Evolutionary conservation across 2,329 filamentous ascomycete genomes (phyloP), one percentile per base, ranked within the genome.

Genomic region (Coniochaeta hoffmannii): DNA sequence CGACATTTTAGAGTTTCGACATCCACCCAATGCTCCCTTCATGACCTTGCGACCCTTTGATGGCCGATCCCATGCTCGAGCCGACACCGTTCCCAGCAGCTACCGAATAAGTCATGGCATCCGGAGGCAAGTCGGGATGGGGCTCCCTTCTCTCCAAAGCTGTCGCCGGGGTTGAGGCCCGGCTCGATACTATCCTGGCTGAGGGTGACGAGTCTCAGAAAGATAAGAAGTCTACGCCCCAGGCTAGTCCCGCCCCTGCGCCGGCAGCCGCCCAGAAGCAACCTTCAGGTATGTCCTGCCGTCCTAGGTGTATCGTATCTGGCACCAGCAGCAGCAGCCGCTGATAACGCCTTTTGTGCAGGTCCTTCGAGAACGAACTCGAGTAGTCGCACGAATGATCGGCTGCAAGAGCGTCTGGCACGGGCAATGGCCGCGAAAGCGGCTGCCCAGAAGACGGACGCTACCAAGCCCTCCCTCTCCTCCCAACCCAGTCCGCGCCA

Each of bases 141-240:
- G 88, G 87, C 49, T 85, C 84, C 31, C 87, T 96, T 68, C 80
- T 97, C 58, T 89, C 91, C 61, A 90, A 93, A 71, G 92, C 93
- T 60, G 90, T 97, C 58, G 91, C 92, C 55, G 92, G 92, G 58
- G 88, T 99, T 56, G 94, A 99, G 74, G 95, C 92, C 57, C 86
- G 89, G 44, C 81, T 99, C 57, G 94, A 99, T 70, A 92, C 83
- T 52, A 96, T 99, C 57, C 80, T 99, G 58, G 85, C 90, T 54
- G 92, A 97, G 62, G 85, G 89, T 55, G 84, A 87, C 44, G 81
- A 82, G 50, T 69, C 71, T 31, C 71, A 58, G 54, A 61, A 60
- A 53, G 55, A 66, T 65, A n/a, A 55, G 66, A 54, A 67, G 65
- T 36, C 62, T 65, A 34, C 62, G 4, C 60, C 67, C 28, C 60